phyloP scores from a whole-genome alignment of 176 grass and related monocot species.

The Elymus sibiricus region DNA sequence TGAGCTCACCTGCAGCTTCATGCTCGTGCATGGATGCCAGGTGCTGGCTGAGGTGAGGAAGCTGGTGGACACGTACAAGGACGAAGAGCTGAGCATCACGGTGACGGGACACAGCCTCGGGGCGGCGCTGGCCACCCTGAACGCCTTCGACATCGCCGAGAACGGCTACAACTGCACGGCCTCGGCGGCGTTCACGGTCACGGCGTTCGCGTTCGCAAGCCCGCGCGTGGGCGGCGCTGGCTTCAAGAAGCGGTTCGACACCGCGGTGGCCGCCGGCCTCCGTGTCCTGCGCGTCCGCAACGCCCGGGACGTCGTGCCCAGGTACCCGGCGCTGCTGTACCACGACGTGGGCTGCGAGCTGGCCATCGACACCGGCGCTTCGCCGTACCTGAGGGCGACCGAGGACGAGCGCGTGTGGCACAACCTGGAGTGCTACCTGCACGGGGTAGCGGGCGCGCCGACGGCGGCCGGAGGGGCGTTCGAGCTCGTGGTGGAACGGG shows the following conservation, averaged over 20 bases:
- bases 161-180: slow-evolving; percentile 30
- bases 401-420: slow-evolving; percentile 36
- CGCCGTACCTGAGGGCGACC: slow-evolving; percentile 47
- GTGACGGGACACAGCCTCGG: slow-evolving; percentile 76
- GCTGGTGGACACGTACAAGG: slow-evolving; percentile 50
- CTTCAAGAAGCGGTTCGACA: slow-evolving; percentile 46
- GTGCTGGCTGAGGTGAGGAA: slow-evolving; percentile 54
- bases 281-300: slow-evolving; percentile 56
- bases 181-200: not conserved
- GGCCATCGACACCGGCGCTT: slow-evolving; percentile 34
- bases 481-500: slow-evolving; percentile 39
- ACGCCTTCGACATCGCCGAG: slow-evolving; percentile 60
- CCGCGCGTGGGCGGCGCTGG: slow-evolving; percentile 50
- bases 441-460: slow-evolving; percentile 43
- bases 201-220: slow-evolving; percentile 55
- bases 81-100: slow-evolving; percentile 73
- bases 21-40: slow-evolving; percentile 18
- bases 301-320: slow-evolving; percentile 46
- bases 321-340: slow-evolving; percentile 39
- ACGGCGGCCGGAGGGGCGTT: not conserved
- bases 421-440: slow-evolving; percentile 65
- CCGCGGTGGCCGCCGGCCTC: not conserved
- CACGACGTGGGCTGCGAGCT: slow-evolving; percentile 54
- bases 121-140: slow-evolving; percentile 62
- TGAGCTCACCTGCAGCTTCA: not conserved